Evolutionary conservation across 305 asterid species (phyloP).

Genomic region (Fraxinus velutina): DNA sequence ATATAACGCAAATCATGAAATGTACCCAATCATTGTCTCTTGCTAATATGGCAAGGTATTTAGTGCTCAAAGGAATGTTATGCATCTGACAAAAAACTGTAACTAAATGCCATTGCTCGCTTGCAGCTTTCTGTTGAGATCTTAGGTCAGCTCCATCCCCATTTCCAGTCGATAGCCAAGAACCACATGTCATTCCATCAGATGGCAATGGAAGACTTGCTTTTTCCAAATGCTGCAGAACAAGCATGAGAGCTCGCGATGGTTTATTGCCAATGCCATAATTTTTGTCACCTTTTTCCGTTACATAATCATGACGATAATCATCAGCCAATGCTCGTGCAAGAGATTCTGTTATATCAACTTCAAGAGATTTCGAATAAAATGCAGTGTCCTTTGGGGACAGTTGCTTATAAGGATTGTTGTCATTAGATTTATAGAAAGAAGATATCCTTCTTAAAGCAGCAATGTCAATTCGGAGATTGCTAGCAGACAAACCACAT

Average conservation of each 20-base stretch:
- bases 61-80: constrained; percentile 78
- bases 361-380: constrained; percentile 53
- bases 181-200: constrained; percentile 76
- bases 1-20: constrained; percentile 14
- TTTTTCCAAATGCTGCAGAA: constrained; percentile 89
- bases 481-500: constrained; percentile 73
- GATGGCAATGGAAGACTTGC: constrained; percentile 71
- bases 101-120: constrained; percentile 90
- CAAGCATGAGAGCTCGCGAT: constrained; percentile 73
- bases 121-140: constrained; percentile 83
- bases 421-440: constrained; percentile 65
- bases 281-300: constrained; percentile 43
- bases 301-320: constrained; percentile 59
- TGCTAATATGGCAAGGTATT: constrained; percentile 84
- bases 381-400: constrained; percentile 61
- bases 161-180: constrained; percentile 81
- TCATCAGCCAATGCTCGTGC: constrained; percentile 91
- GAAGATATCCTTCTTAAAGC: constrained; percentile 92
- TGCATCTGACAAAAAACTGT: constrained; percentile 86
- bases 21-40: constrained; percentile 97
- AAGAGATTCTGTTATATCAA: constrained; percentile 70
- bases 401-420: constrained; percentile 43
- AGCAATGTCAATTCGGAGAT: constrained; percentile 74
- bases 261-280: constrained; percentile 43
- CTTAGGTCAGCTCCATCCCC: constrained; percentile 87